A percentile compares a stretch with the other conserved stretches of the same genome.
Conservation (phyloP, 176 grass and related monocot genomes). For the Puccinellia tenuiflora region DNA sequence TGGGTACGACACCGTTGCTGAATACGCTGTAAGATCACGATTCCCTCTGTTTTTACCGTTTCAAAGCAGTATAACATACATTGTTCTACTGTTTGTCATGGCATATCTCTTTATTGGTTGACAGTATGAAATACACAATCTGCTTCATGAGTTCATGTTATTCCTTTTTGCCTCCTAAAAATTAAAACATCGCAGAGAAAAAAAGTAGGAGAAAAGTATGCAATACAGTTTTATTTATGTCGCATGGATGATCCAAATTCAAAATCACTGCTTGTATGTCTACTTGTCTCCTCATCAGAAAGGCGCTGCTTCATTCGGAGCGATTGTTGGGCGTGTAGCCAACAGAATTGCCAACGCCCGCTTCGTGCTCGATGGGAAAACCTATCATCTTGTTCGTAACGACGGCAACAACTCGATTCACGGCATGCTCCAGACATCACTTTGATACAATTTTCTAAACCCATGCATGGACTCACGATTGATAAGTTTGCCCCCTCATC, state of each 20-base stretch:
- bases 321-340: constrained; percentile 70
- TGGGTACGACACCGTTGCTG: constrained; percentile 59
- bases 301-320: constrained; percentile 62
- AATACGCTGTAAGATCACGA: constrained; percentile 61
- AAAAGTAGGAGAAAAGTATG: background rate
- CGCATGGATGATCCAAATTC: background rate
- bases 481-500: background rate
- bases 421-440: constrained; percentile 20
- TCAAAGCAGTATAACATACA: too few relatives aligned
- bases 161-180: background rate
- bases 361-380: constrained; percentile 52
- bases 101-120: background rate
- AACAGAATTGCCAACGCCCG: constrained; percentile 56
- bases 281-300: constrained; percentile 32
- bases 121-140: background rate
- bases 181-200: background rate
- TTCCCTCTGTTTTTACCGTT: background rate
- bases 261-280: background rate
- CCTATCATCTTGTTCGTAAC: constrained; percentile 49
- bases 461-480: background rate
- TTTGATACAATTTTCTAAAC: background rate
- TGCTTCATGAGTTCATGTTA: background rate
- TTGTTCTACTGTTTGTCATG: too few relatives aligned
- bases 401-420: constrained; percentile 67
- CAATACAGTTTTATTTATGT: background rate